Conservation (phyloP, 169 alveolate species). For the Cytauxzoon felis region DNA sequence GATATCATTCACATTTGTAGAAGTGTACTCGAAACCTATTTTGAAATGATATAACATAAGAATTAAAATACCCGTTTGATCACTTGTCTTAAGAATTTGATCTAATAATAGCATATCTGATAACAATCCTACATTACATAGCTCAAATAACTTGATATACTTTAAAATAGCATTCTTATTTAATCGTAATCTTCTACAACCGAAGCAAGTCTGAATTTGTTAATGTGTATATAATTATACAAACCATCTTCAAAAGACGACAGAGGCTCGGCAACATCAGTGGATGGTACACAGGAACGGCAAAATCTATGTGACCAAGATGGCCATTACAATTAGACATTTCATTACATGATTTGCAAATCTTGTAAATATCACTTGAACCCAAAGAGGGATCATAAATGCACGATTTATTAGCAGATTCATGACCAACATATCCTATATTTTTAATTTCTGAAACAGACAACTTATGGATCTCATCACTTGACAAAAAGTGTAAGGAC, state of each 20-base stretch:
- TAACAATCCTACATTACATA: constrained; percentile 25
- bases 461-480: constrained; percentile 15
- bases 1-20: too few relatives aligned
- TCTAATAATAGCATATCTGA: constrained; percentile 41
- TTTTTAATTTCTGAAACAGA: constrained; percentile 40
- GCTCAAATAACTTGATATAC: constrained; percentile 28
- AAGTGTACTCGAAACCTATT: too few relatives aligned
- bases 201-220: constrained; percentile 34
- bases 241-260: constrained; percentile 84
- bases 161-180: not conserved
- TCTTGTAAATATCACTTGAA: constrained; percentile 84
- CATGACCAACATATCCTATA: constrained; percentile 23
- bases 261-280: constrained; percentile 82
- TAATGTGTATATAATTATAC: constrained; percentile 13
- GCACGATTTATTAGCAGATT: constrained; percentile 67
- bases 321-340: constrained; percentile 94
- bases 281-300: constrained; percentile 92
- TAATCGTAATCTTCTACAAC: constrained; percentile 35
- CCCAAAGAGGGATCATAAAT: constrained; percentile 93
- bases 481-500: constrained; percentile 35
- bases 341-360: constrained; percentile 85
- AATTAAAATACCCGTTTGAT: too few relatives aligned
- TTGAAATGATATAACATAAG: too few relatives aligned
- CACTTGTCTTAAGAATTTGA: constrained; percentile 8
- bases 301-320: constrained; percentile 89